Percentiles rank a stretch among this genome's conserved stretches.
These are phyloP conservation scores for Malus hybrid DNA, from an alignment of 331 rosid species.

Conservation along the genomic window DNA sequence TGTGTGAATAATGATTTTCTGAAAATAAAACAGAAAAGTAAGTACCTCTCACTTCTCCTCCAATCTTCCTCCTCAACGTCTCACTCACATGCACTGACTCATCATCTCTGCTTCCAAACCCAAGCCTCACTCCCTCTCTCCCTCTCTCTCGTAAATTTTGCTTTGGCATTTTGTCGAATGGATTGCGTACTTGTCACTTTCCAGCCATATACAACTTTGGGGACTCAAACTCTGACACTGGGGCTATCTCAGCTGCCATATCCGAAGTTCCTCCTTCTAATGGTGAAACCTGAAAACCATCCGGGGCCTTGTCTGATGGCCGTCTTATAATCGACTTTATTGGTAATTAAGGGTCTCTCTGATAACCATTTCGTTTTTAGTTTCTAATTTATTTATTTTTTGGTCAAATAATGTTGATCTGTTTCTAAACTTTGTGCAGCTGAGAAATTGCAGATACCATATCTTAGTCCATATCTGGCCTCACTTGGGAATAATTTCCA, in stretches of 20 bases:
- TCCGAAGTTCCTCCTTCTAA: not conserved
- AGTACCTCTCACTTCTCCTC: not conserved
- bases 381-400: too few species aligned
- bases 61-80: not conserved
- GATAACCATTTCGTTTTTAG: too few species aligned
- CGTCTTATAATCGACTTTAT: not conserved
- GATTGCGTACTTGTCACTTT: constrained; percentile 20
- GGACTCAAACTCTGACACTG: not conserved
- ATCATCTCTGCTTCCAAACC: not conserved
- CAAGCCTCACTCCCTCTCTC: not conserved
- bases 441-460: constrained; percentile 69
- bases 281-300: not conserved
- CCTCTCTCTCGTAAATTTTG: not conserved
- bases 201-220: not conserved
- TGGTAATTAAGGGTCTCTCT: not conserved
- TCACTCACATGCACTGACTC: not conserved
- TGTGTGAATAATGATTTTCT: too few species aligned
- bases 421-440: constrained; percentile 33
- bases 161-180: constrained; percentile 11
- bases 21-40: too few species aligned
- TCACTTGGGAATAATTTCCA: constrained; percentile 64
- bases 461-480: constrained; percentile 71
- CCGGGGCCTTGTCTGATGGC: not conserved
- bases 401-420: too few species aligned
- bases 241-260: not conserved